A percentile compares a stretch with the other conserved stretches of the same genome.
phyloP scores from a whole-genome alignment of 768 basidiomycete genomes.

The Trametes cubensis region DNA sequence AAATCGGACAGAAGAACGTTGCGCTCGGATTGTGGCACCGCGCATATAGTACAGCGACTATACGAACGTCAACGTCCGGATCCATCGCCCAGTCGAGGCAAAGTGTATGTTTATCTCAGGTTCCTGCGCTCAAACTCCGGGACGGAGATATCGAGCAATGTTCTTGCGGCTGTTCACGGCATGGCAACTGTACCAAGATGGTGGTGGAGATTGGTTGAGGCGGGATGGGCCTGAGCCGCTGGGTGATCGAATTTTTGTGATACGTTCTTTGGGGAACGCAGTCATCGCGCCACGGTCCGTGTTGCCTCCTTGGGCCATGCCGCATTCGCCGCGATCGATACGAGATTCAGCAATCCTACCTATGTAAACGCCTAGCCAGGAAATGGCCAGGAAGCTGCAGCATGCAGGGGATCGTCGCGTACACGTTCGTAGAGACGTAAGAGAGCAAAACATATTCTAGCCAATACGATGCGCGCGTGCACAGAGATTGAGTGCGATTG shows the following conservation, averaged over 20 bases:
- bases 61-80: too few relatives aligned
- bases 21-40: too few relatives aligned
- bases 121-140: too few relatives aligned
- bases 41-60: too few relatives aligned
- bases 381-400: not conserved
- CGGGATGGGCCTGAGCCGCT: conserved; percentile 13
- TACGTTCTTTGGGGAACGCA: conserved; percentile 11
- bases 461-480: conserved; percentile 6
- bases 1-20: too few relatives aligned
- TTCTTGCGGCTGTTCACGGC: too few relatives aligned
- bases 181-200: too few relatives aligned
- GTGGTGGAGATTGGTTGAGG: not conserved
- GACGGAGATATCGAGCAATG: too few relatives aligned
- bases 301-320: conserved; percentile 16
- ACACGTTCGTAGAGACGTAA: conserved; percentile 24
- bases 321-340: conserved; percentile 23
- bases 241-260: conserved; percentile 7
- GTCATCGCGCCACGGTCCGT: conserved; percentile 13
- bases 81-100: too few relatives aligned
- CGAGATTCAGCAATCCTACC: not conserved
- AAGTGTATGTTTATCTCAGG: too few relatives aligned
- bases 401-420: conserved; percentile 13
- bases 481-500: not conserved
- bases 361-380: not conserved
- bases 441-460: not conserved